phyloP scores from a whole-genome alignment of 768 basidiomycete genomes.

The Xerocomus potaroensis region DNA sequence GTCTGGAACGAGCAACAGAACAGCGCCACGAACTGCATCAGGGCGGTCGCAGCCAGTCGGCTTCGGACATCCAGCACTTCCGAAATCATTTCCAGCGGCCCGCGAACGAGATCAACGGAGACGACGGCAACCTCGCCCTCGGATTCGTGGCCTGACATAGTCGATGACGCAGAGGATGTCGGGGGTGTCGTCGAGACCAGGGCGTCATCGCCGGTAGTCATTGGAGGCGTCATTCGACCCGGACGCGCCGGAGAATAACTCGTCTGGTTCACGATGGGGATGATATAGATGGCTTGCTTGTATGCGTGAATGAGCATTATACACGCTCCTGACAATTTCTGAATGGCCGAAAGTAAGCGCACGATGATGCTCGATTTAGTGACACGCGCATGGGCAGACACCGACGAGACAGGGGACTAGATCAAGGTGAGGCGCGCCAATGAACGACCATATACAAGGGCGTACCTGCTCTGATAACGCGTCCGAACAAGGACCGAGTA shows the following conservation, averaged over 20 bases:
- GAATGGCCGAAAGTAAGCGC: slow-evolving; percentile 68
- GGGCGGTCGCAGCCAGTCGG: slow-evolving; percentile 44
- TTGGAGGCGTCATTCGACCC: no score
- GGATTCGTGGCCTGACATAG: slow-evolving; percentile 15
- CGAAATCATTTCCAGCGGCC: slow-evolving; percentile 42
- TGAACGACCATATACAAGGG: not conserved
- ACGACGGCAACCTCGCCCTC: slow-evolving; percentile 1
- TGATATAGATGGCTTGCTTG: slow-evolving; percentile 58
- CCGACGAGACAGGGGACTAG: slow-evolving; percentile 20
- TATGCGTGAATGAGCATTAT: slow-evolving; percentile 66
- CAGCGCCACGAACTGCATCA: slow-evolving; percentile 45
- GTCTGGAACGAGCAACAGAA: slow-evolving; percentile 43
- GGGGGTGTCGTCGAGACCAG: slow-evolving; percentile 7
- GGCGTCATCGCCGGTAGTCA: not conserved
- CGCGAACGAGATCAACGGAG: slow-evolving; percentile 36
- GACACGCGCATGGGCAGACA: slow-evolving; percentile 25
- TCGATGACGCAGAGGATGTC: slow-evolving; percentile 26
- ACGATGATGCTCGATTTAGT: slow-evolving; percentile 58
- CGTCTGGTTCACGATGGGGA: slow-evolving; percentile 59
- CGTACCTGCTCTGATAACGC: slow-evolving; percentile 19
- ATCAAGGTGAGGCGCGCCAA: slow-evolving; percentile 2
- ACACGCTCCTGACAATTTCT: slow-evolving; percentile 63
- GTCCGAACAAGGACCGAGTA: slow-evolving; percentile 48
- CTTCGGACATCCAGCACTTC: slow-evolving; percentile 47
- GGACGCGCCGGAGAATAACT: not conserved